Conservation (phyloP, 192 early-diverging fungal species). For the Rhizophagus prolifer region DNA sequence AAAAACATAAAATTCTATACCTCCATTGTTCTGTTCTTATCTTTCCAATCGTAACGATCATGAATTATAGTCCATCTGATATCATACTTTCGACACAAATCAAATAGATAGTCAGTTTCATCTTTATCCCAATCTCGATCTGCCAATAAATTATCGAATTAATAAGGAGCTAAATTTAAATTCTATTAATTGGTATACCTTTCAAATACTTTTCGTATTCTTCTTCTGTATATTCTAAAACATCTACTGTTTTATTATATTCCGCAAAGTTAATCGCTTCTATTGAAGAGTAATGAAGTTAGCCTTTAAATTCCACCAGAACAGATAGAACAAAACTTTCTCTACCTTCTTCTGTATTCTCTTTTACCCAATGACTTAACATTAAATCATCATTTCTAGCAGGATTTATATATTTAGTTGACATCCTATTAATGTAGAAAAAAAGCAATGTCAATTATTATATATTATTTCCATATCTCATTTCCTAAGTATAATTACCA, state of each 20-base stretch:
- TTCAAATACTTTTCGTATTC: conserved; percentile 79
- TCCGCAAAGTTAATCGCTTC: conserved; percentile 74
- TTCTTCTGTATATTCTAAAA: conserved; percentile 74
- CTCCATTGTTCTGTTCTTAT: conserved; percentile 48
- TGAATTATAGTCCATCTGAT: conserved; percentile 81
- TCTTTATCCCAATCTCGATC: conserved; percentile 77
- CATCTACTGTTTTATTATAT: conserved; percentile 71
- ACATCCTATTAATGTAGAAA: conserved; percentile 49
- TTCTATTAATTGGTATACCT: conserved; percentile 33
- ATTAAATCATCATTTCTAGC: conserved; percentile 72
- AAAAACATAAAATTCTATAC: conserved; percentile 11
- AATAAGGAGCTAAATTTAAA: neutral
- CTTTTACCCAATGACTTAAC: conserved; percentile 79
- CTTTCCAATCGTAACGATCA: conserved; percentile 74
- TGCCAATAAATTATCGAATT: conserved; percentile 3
- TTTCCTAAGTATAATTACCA: conserved; percentile 47
- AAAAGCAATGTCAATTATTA: no score
- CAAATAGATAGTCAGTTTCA: conserved; percentile 84
- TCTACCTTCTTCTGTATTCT: conserved; percentile 51
- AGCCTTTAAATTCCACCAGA: neutral
- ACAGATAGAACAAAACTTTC: conserved; percentile 7
- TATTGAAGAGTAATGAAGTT: conserved; percentile 12
- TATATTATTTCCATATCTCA: no score
- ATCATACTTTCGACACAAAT: conserved; percentile 72
- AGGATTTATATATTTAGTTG: conserved; percentile 71